A percentile compares a stretch with the other conserved stretches of the same genome.
These are phyloP conservation scores for Trichoderma parareesei DNA, from an alignment of 495 filamentous ascomycete species.

Conservation along the genomic window DNA sequence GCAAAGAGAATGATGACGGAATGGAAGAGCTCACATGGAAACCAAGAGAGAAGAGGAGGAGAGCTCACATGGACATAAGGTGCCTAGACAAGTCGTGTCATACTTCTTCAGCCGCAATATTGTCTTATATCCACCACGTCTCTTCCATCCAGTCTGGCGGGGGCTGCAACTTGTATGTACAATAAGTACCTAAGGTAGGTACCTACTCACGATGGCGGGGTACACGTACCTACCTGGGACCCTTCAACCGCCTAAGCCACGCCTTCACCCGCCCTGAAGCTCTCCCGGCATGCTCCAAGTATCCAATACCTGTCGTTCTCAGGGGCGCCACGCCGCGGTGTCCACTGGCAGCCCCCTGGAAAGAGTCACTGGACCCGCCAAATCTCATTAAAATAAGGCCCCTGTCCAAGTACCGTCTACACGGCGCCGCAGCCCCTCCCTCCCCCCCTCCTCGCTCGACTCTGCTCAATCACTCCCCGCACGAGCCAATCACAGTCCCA, in stretches of 20 bases:
- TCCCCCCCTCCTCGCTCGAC: neutral
- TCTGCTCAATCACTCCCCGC: neutral
- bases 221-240: neutral
- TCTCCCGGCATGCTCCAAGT: neutral
- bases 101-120: too few species aligned
- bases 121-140: too few species aligned
- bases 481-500: neutral
- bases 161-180: too few species aligned
- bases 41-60: too few species aligned
- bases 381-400: neutral
- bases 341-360: neutral
- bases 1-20: too few species aligned
- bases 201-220: constrained; percentile 3
- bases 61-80: too few species aligned
- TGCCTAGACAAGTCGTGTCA: too few species aligned
- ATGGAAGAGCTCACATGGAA: too few species aligned
- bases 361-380: neutral
- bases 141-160: too few species aligned
- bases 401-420: neutral
- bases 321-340: neutral
- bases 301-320: neutral
- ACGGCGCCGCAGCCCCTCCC: neutral
- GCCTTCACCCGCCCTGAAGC: neutral
- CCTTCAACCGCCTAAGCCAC: neutral
- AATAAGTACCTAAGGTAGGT: neutral